Percentiles rank a stretch among this genome's conserved stretches.
Conservation (phyloP, 2,329 filamentous ascomycete genomes). For the Pyrenophora seminiperda region DNA sequence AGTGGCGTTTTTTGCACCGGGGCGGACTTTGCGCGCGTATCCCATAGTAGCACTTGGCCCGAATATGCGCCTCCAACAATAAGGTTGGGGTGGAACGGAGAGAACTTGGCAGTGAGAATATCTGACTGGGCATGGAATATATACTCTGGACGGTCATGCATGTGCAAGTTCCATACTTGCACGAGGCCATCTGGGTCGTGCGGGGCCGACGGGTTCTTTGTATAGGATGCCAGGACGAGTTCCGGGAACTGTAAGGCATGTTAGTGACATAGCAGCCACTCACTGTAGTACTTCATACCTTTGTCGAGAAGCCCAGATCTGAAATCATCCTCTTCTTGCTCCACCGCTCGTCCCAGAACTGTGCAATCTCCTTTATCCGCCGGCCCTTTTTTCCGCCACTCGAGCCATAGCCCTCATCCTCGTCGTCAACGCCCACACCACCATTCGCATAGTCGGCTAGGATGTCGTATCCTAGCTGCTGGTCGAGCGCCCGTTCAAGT, state of each 20-base stretch:
- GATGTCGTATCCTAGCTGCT: constrained; percentile 95
- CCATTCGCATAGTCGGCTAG: constrained; percentile 91
- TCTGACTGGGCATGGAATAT: constrained; percentile 96
- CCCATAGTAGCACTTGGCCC: constrained; percentile 95
- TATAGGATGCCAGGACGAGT: constrained; percentile 90
- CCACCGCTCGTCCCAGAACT: constrained; percentile 95
- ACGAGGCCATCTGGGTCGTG: constrained; percentile 92
- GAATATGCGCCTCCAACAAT: constrained; percentile 97
- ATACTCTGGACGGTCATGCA: constrained; percentile 93
- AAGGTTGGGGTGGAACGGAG: constrained; percentile 96
- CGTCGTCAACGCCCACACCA: constrained; percentile 77
- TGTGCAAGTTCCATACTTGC: constrained; percentile 95
- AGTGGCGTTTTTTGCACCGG: constrained; percentile 96
- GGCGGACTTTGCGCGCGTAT: constrained; percentile 79
- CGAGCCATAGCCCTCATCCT: constrained; percentile 74
- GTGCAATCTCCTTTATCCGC: constrained; percentile 82
- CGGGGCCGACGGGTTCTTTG: constrained; percentile 93
- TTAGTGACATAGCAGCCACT: constrained; percentile 20
- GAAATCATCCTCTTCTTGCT: constrained; percentile 98
- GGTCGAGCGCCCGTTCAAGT: constrained; percentile 90
- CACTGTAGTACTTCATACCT: constrained; percentile 55
- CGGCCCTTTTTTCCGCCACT: constrained; percentile 72
- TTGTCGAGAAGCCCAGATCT: constrained; percentile 91
- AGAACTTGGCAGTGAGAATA: constrained; percentile 93
- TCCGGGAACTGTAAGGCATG: constrained; percentile 70